phyloP scores from a whole-genome alignment of 352 stramenopile genomes.

The Globisporangium heterothallicum region DNA sequence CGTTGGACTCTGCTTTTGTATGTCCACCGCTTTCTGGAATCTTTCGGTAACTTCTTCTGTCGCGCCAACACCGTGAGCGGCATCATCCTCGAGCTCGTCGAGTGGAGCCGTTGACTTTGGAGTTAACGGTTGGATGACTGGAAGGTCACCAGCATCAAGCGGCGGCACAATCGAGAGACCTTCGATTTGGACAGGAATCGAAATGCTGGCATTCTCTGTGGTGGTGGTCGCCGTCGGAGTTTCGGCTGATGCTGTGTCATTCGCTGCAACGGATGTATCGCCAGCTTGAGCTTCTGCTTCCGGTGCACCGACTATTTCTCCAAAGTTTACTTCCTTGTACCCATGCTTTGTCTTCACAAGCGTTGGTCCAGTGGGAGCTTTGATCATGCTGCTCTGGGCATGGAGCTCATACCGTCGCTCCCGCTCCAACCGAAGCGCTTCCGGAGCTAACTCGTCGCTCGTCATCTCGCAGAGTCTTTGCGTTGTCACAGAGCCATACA shows the following conservation, averaged over 20 bases:
- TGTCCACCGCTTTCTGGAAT: slow-evolving; percentile 9
- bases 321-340: slow-evolving; percentile 39
- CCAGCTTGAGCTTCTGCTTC: slow-evolving; percentile 7
- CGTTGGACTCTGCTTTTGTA: slow-evolving; percentile 1
- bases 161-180: background rate
- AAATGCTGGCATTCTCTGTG: background rate
- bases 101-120: background rate
- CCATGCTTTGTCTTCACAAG: slow-evolving; percentile 54
- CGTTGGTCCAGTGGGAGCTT: slow-evolving; percentile 18
- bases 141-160: background rate
- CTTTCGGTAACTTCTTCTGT: slow-evolving; percentile 8
- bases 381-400: slow-evolving; percentile 37
- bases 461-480: slow-evolving; percentile 35
- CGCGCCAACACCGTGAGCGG: background rate
- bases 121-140: background rate
- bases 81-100: background rate
- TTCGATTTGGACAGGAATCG: background rate
- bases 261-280: background rate
- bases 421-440: slow-evolving; percentile 39
- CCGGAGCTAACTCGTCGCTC: slow-evolving; percentile 41
- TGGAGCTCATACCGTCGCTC: slow-evolving; percentile 37
- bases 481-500: slow-evolving; percentile 19
- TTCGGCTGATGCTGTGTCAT: background rate
- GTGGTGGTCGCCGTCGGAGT: background rate
- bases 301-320: background rate